A percentile compares a stretch with the other conserved stretches of the same genome.
Conservation (phyloP, 768 basidiomycete species). For the Ramaria sp. region DNA sequence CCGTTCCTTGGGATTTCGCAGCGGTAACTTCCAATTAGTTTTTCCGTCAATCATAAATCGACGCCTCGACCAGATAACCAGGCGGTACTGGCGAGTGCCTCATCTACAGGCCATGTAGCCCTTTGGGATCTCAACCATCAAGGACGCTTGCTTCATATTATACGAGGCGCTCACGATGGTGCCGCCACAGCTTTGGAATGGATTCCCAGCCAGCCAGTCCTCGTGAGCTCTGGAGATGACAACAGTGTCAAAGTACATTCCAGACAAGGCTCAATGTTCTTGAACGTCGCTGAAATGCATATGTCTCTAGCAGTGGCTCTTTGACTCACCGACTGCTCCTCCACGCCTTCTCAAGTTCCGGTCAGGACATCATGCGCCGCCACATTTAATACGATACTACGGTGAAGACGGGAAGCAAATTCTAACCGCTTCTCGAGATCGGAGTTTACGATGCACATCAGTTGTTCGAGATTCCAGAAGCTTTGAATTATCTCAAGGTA, state of each 20-base stretch:
- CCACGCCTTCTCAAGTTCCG: conserved; percentile 87
- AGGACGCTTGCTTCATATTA: conserved; percentile 73
- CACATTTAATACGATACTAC: conserved; percentile 88
- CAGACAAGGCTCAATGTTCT: neutral
- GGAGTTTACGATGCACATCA: conserved; percentile 80
- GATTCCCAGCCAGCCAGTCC: conserved; percentile 85
- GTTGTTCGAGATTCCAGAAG: conserved; percentile 93
- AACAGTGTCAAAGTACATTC: conserved; percentile 82
- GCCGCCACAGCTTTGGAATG: conserved; percentile 77
- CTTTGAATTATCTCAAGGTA: conserved; percentile 91
- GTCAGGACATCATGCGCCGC: conserved; percentile 85
- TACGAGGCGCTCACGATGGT: conserved; percentile 84
- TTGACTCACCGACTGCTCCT: conserved; percentile 79
- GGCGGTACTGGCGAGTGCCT: conserved; percentile 79
- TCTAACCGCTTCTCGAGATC: conserved; percentile 80
- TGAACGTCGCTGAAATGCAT: neutral
- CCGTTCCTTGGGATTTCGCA: conserved; percentile 72
- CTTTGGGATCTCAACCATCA: conserved; percentile 86
- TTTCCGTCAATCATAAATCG: neutral
- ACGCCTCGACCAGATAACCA: conserved; percentile 54
- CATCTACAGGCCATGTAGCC: conserved; percentile 79
- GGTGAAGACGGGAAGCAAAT: conserved; percentile 96
- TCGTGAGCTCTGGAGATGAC: conserved; percentile 86
- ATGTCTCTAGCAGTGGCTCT: conserved; percentile 81
- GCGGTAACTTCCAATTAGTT: conserved; percentile 37